A percentile compares a stretch with the other conserved stretches of the same genome.
Evolutionary conservation across 495 filamentous ascomycete species (phyloP).

Genomic region (Talaromyces thailandensis): DNA sequence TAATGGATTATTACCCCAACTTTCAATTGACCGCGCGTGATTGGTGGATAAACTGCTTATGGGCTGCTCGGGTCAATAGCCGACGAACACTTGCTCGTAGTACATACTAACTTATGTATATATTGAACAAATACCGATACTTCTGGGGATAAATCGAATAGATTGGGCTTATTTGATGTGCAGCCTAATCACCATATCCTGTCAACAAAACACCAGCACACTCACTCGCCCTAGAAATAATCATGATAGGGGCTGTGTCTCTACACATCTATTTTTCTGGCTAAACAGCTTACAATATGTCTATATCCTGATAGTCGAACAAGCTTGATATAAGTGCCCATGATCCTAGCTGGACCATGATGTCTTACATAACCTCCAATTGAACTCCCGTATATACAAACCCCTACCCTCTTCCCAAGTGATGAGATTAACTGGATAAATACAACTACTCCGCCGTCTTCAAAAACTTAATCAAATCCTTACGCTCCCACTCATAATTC

Average conservation of each 20-base stretch:
- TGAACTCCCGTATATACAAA: neutral
- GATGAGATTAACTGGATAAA: neutral
- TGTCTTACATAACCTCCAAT: too few relatives aligned
- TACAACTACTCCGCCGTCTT: constrained; percentile 4
- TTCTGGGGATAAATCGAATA: too few relatives aligned
- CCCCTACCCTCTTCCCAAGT: neutral
- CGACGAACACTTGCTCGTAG: neutral
- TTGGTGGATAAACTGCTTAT: neutral
- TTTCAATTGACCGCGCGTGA: neutral
- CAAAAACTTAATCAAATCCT: constrained; percentile 55
- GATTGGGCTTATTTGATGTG: too few relatives aligned
- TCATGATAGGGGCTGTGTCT: too few relatives aligned
- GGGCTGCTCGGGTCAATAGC: constrained; percentile 1
- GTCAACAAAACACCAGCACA: neutral
- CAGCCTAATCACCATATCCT: neutral
- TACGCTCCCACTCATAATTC: constrained; percentile 64
- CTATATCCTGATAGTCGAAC: too few relatives aligned
- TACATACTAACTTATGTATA: too few relatives aligned
- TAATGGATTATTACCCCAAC: neutral
- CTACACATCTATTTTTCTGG: too few relatives aligned
- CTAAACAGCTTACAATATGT: too few relatives aligned
- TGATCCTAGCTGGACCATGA: too few relatives aligned
- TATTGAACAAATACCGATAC: too few relatives aligned
- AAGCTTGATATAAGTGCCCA: too few relatives aligned
- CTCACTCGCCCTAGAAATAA: too few relatives aligned